phyloP scores from a whole-genome alignment of 2,329 filamentous ascomycete species.

The Fusarium begoniae region DNA sequence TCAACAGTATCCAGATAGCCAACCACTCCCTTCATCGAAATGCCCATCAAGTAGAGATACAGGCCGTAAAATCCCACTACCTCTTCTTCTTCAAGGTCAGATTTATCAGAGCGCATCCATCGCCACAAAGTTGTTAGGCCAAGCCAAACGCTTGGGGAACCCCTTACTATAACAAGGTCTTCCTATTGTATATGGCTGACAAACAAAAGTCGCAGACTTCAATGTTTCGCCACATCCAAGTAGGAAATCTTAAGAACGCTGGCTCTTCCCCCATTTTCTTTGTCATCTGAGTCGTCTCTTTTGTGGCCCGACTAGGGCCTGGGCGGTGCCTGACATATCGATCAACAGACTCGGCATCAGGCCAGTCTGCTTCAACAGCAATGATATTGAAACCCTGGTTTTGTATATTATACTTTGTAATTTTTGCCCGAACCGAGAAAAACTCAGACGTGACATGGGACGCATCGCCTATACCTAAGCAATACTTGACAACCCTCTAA shows the following conservation, averaged over 20 bases:
- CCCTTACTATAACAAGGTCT: too few species aligned
- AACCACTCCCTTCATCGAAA: constrained; percentile 25
- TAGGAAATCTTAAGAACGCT: constrained; percentile 19
- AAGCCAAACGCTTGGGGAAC: too few species aligned
- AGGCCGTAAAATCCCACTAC: constrained; percentile 18
- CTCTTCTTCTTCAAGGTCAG: neutral
- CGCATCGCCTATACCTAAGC: constrained; percentile 8
- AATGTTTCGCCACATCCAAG: constrained; percentile 31
- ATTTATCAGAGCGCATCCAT: constrained; percentile 23
- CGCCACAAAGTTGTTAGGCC: neutral
- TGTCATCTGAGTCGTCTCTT: constrained; percentile 13
- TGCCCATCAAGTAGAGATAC: constrained; percentile 24
- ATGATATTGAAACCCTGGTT: constrained; percentile 27
- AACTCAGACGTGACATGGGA: constrained; percentile 29
- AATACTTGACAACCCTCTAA: constrained; percentile 23
- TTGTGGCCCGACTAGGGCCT: constrained; percentile 3
- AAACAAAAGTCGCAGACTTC: constrained; percentile 19
- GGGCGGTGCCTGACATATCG: constrained; percentile 17
- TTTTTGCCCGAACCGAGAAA: constrained; percentile 18
- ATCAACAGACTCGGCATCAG: constrained; percentile 21
- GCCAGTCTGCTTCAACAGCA: constrained; percentile 27
- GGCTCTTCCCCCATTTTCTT: constrained; percentile 13
- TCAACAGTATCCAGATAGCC: constrained; percentile 24
- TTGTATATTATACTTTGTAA: constrained; percentile 30
- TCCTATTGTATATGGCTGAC: too few species aligned